Conservation (phyloP, 495 filamentous ascomycete species). For the Stereocaulon alpinum region DNA sequence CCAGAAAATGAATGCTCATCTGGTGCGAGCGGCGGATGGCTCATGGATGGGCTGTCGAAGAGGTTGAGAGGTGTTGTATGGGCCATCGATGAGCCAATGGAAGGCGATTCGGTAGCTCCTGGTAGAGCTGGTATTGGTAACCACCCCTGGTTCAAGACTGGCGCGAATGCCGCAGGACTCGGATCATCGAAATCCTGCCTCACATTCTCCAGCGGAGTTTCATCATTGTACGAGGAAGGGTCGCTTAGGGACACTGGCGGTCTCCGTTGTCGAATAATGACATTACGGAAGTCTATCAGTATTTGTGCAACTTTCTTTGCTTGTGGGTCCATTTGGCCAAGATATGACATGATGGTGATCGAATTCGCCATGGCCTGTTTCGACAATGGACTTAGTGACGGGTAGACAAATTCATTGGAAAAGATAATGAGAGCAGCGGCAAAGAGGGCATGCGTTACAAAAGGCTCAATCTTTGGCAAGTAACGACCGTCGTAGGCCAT, state of each 20-base stretch:
- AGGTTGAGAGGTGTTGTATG: neutral
- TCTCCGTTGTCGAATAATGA: slow-evolving; percentile 37
- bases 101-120: slow-evolving; percentile 19
- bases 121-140: slow-evolving; percentile 21
- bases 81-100: slow-evolving; percentile 14
- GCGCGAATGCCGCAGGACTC: slow-evolving; percentile 4
- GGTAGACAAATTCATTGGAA: slow-evolving; percentile 57
- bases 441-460: slow-evolving; percentile 65
- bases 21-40: slow-evolving; percentile 26
- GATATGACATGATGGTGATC: slow-evolving; percentile 50
- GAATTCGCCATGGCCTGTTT: slow-evolving; percentile 47
- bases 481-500: slow-evolving; percentile 47
- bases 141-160: slow-evolving; percentile 15
- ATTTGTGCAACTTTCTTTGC: slow-evolving; percentile 55
- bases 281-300: slow-evolving; percentile 48
- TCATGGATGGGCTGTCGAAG: slow-evolving; percentile 12
- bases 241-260: slow-evolving; percentile 32
- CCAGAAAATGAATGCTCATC: slow-evolving; percentile 33
- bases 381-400: slow-evolving; percentile 48
- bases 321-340: slow-evolving; percentile 53
- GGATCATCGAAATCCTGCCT: no score
- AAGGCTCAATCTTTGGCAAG: slow-evolving; percentile 57
- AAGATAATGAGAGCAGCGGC: slow-evolving; percentile 58
- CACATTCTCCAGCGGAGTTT: neutral
- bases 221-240: slow-evolving; percentile 21